Conservation (phyloP, 208 protist genomes). For the Wallacemonas sp. region DNA sequence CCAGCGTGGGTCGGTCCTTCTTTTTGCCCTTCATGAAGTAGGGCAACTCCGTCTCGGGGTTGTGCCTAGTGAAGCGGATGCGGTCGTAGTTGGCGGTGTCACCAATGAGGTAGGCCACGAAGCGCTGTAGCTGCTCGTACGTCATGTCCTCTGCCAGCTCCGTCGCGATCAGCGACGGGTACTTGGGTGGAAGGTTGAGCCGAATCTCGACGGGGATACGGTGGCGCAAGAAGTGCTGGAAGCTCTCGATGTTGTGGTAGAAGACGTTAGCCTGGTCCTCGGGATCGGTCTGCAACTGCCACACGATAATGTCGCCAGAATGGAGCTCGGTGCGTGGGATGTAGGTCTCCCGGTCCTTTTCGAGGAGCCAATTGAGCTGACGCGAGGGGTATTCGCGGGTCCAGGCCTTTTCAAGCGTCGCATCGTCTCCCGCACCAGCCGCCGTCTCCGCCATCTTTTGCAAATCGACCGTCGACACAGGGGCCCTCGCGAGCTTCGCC, state of each 20-base stretch:
- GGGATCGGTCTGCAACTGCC: conserved; percentile 52
- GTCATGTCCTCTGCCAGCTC: conserved; percentile 82
- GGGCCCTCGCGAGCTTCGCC: conserved; percentile 5
- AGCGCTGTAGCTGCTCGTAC: conserved; percentile 90
- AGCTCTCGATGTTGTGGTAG: conserved; percentile 77
- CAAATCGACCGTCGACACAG: neutral
- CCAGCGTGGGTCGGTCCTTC: conserved; percentile 63
- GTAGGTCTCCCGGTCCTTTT: conserved; percentile 52
- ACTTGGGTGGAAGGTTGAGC: conserved; percentile 67
- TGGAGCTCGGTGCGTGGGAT: conserved; percentile 36
- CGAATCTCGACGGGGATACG: conserved; percentile 74
- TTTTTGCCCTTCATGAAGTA: conserved; percentile 90
- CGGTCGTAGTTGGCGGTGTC: conserved; percentile 71
- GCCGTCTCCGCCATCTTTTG: conserved; percentile 9
- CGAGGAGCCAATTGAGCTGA: conserved; percentile 39
- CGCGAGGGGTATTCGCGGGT: conserved; percentile 20
- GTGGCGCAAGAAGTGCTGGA: conserved; percentile 77
- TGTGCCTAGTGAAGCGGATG: conserved; percentile 87
- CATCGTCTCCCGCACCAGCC: neutral
- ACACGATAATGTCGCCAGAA: conserved; percentile 75
- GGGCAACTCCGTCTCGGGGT: conserved; percentile 77
- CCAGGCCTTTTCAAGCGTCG: neutral
- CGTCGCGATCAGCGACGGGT: conserved; percentile 63
- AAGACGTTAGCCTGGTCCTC: conserved; percentile 68
- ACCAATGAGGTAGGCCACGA: conserved; percentile 73